Evolutionary conservation across 345 rosid genomes (phyloP).

Genomic region (Boechera stricta): DNA sequence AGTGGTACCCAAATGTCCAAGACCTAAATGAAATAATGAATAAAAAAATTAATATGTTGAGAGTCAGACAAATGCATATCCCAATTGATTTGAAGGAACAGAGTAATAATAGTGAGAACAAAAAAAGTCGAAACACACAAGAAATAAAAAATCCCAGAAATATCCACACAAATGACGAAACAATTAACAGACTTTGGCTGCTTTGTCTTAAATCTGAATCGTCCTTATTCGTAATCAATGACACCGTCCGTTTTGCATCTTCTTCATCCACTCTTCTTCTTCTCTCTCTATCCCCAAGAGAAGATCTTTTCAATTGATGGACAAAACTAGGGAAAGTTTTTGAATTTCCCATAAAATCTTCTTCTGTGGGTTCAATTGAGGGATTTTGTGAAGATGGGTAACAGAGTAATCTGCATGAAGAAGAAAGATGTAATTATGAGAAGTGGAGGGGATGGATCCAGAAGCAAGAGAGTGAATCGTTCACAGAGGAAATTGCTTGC

Average conservation of each 20-base stretch:
- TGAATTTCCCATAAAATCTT: not conserved
- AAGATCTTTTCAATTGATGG: constrained; percentile 1
- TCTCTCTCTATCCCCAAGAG: not conserved
- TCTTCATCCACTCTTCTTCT: constrained; percentile 20
- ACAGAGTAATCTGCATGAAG: constrained; percentile 65
- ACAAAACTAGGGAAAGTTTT: not conserved
- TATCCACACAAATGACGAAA: constrained; percentile 26
- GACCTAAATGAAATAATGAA: too few relatives aligned
- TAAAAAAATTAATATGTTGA: too few relatives aligned
- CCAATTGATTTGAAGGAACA: not conserved
- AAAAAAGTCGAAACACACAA: not conserved
- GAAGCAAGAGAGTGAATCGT: constrained; percentile 78
- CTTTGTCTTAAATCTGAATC: constrained; percentile 38
- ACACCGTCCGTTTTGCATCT: constrained; percentile 8
- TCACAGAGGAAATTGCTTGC: constrained; percentile 80
- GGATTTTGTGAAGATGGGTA: constrained; percentile 66
- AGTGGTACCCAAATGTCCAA: too few relatives aligned
- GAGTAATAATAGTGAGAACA: not conserved
- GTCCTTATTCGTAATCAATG: constrained; percentile 32
- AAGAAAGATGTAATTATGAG: constrained; percentile 58
- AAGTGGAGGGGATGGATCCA: constrained; percentile 59
- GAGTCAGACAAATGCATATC: constrained; percentile 1
- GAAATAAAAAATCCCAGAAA: constrained; percentile 2
- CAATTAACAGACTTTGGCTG: constrained; percentile 27
- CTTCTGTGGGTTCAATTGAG: not conserved